phyloP scores from a whole-genome alignment of 768 basidiomycete genomes.

The Daedaleopsis sinensis region DNA sequence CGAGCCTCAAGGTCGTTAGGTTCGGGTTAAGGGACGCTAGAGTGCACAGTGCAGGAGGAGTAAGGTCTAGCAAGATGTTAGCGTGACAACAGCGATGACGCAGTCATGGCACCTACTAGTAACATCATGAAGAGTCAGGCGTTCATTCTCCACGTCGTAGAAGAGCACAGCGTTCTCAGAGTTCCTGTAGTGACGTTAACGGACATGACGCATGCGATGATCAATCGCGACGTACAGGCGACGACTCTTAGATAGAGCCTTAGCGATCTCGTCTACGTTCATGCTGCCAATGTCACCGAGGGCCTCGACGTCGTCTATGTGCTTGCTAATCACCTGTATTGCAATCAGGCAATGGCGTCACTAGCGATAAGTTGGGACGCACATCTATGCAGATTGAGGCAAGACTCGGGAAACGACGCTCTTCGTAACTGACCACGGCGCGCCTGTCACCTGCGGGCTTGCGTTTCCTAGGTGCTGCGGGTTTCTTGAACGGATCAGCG shows the following conservation, averaged over 20 bases:
- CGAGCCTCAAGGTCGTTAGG: slow-evolving; percentile 75
- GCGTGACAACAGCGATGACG: neutral
- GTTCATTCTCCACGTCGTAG: slow-evolving; percentile 71
- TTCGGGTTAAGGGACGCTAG: slow-evolving; percentile 85
- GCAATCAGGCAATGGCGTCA: neutral
- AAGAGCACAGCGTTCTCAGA: slow-evolving; percentile 80
- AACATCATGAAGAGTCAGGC: slow-evolving; percentile 81
- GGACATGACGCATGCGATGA: neutral
- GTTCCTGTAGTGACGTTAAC: slow-evolving; percentile 1
- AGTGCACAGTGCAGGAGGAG: slow-evolving; percentile 64
- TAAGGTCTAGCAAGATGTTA: slow-evolving; percentile 53
- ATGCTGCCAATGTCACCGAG: slow-evolving; percentile 85
- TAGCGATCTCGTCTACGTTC: slow-evolving; percentile 85
- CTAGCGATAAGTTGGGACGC: slow-evolving; percentile 18
- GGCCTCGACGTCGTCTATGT: slow-evolving; percentile 89
- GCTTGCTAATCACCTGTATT: slow-evolving; percentile 74
- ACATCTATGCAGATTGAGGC: slow-evolving; percentile 85
- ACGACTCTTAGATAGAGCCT: slow-evolving; percentile 79
- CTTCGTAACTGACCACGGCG: slow-evolving; percentile 69
- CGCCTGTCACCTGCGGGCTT: slow-evolving; percentile 68
- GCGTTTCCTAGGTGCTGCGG: slow-evolving; percentile 60
- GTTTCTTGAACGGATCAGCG: slow-evolving; percentile 85
- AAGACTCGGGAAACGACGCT: slow-evolving; percentile 67
- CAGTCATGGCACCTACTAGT: slow-evolving; percentile 62
- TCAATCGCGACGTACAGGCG: slow-evolving; percentile 60